Evolutionary conservation across 306 rosid genomes (phyloP).

Genomic region (Medicago ruthenica): DNA sequence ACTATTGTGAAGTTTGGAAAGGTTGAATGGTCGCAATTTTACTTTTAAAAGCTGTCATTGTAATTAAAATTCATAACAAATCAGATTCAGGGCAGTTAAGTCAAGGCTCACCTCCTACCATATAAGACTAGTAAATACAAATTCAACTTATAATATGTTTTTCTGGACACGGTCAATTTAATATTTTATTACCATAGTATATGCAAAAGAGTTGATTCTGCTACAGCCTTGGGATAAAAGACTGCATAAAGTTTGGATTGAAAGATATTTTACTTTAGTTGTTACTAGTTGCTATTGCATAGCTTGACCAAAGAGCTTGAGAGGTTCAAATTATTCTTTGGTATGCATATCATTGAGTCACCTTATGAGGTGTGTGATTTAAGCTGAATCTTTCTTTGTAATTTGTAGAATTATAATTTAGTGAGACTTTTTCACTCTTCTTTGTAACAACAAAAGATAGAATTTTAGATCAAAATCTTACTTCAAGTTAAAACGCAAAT

Average conservation of each 20-base stretch:
- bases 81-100: not conserved
- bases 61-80: slow-evolving; percentile 8
- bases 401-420: too few relatives aligned
- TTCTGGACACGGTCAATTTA: slow-evolving; percentile 7
- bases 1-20: not conserved
- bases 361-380: too few relatives aligned
- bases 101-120: not conserved
- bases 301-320: too few relatives aligned
- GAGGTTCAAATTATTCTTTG: too few relatives aligned
- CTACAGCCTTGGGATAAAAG: not conserved
- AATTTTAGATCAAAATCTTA: slow-evolving; percentile 23
- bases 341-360: too few relatives aligned
- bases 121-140: slow-evolving; percentile 21
- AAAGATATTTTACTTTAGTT: not conserved
- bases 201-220: not conserved
- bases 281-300: not conserved
- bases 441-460: not conserved
- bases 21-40: not conserved
- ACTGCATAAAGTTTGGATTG: not conserved
- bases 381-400: too few relatives aligned
- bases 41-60: slow-evolving; percentile 10
- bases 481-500: slow-evolving; percentile 13
- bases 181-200: slow-evolving; percentile 7
- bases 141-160: slow-evolving; percentile 2
- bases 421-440: too few relatives aligned